Evolutionary conservation across 116 monocot genomes (phyloP).

Genomic region (Cymodocea nodosa): DNA sequence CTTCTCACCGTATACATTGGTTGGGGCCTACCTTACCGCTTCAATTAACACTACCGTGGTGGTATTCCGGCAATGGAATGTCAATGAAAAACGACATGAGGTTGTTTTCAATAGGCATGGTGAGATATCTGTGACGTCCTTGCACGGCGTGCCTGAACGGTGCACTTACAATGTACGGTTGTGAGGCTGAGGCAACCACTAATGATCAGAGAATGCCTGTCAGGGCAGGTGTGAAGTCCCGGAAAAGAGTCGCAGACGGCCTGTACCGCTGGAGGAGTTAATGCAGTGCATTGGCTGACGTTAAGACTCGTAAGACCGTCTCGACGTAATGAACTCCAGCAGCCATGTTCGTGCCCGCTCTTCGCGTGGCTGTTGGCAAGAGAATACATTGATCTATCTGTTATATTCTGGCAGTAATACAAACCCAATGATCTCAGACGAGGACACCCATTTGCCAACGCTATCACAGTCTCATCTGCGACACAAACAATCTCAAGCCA

Average conservation of each 20-base stretch:
- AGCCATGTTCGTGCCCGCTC: constrained; percentile 16
- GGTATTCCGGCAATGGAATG: too few relatives aligned
- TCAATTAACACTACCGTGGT: too few relatives aligned
- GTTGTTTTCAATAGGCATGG: constrained; percentile 2
- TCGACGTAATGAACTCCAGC: neutral
- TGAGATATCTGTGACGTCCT: neutral
- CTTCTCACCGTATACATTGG: too few relatives aligned
- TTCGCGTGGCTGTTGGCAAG: constrained; percentile 62
- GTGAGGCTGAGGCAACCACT: constrained; percentile 95
- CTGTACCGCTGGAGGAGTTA: constrained; percentile 86
- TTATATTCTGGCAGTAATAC: constrained; percentile 97
- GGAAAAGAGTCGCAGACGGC: constrained; percentile 88
- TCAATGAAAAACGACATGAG: neutral
- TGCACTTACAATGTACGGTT: constrained; percentile 76
- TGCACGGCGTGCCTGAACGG: constrained; percentile 30
- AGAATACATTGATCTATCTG: constrained; percentile 87
- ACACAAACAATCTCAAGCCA: neutral
- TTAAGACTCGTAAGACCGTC: constrained; percentile 68
- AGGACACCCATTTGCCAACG: constrained; percentile 65
- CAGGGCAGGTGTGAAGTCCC: constrained; percentile 73
- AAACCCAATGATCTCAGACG: constrained; percentile 56
- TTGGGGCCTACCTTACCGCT: too few relatives aligned
- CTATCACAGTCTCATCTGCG: constrained; percentile 91
- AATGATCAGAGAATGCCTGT: constrained; percentile 71
- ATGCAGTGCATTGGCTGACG: constrained; percentile 92